Conservation (phyloP, 2,329 filamentous ascomycete genomes). For the Metarhizium brunneum region DNA sequence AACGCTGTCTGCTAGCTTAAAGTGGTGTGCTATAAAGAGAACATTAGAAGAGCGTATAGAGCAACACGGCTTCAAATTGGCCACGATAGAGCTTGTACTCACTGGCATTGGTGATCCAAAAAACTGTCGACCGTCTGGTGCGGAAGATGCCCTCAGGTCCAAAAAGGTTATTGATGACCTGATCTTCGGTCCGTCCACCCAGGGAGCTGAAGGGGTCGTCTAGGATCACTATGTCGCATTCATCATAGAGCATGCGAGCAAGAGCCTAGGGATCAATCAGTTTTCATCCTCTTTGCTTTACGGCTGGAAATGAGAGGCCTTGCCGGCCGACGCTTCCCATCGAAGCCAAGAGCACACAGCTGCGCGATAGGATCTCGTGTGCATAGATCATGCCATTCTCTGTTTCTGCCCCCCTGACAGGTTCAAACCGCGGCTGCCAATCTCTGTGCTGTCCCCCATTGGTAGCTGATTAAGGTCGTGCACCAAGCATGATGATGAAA, state of each 20-base stretch:
- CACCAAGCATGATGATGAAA: constrained; percentile 12
- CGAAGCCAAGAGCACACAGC: too few relatives aligned
- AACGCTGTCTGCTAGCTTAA: neutral
- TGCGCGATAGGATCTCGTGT: too few relatives aligned
- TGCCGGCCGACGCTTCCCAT: too few relatives aligned
- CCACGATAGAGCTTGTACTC: neutral
- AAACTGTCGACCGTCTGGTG: neutral
- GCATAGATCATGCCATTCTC: constrained; percentile 10
- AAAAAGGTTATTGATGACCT: neutral
- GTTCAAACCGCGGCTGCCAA: constrained; percentile 13
- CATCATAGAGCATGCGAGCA: neutral
- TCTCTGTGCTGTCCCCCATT: constrained; percentile 8
- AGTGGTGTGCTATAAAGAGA: neutral
- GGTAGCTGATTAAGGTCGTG: constrained; percentile 15
- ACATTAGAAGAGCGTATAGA: neutral
- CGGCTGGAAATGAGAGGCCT: too few relatives aligned
- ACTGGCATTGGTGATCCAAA: neutral
- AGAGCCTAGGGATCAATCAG: neutral
- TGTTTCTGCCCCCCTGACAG: constrained; percentile 15
- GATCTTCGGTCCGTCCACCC: neutral
- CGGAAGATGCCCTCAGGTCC: neutral
- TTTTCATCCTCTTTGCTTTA: too few relatives aligned
- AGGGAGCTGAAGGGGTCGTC: neutral
- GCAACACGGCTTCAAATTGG: too few relatives aligned
- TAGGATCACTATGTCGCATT: neutral